Percentiles rank a stretch among this genome's conserved stretches.
These are phyloP conservation scores for Sclerotiophoma versabilis DNA, from an alignment of 2,329 filamentous ascomycete genomes.

Conservation along the genomic window DNA sequence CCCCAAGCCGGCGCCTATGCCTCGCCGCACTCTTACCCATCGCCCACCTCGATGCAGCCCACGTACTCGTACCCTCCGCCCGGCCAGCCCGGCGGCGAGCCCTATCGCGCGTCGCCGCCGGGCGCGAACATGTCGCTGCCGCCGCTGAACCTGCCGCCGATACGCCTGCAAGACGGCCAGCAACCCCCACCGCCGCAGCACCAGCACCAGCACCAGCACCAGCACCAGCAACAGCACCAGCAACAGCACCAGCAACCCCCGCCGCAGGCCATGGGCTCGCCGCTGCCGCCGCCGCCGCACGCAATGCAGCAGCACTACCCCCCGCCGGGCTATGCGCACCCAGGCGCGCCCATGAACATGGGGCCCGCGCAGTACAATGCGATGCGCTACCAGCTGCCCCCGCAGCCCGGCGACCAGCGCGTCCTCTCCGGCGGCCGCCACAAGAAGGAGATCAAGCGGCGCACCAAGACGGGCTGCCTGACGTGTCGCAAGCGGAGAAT, in stretches of 20 bases:
- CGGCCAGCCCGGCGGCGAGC: constrained; percentile 47
- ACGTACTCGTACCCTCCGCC: constrained; percentile 58
- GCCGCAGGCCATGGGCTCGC: constrained; percentile 59
- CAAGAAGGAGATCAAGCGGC: constrained; percentile 77
- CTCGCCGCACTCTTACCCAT: constrained; percentile 59
- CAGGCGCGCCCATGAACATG: constrained; percentile 59
- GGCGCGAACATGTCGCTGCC: constrained; percentile 54
- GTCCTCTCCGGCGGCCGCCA: constrained; percentile 69
- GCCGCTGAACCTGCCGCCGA: constrained; percentile 59
- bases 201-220: constrained; percentile 56
- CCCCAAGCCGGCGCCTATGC: constrained; percentile 47
- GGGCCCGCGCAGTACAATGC: constrained; percentile 54
- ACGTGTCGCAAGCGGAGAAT: constrained; percentile 68
- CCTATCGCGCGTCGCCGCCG: constrained; percentile 57
- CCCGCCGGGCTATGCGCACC: constrained; percentile 48
- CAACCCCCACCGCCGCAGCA: constrained; percentile 44
- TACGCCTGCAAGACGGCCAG: constrained; percentile 58
- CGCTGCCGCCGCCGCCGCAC: constrained; percentile 61
- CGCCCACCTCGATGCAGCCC: constrained; percentile 55
- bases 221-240: constrained; percentile 48
- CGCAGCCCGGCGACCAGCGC: constrained; percentile 55
- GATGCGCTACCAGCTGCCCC: constrained; percentile 64
- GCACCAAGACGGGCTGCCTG: constrained; percentile 76
- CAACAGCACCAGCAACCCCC: constrained; percentile 43
- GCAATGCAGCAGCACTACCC: constrained; percentile 62